phyloP scores from a whole-genome alignment of 169 alveolate genomes.

The Theileria sp. region DNA sequence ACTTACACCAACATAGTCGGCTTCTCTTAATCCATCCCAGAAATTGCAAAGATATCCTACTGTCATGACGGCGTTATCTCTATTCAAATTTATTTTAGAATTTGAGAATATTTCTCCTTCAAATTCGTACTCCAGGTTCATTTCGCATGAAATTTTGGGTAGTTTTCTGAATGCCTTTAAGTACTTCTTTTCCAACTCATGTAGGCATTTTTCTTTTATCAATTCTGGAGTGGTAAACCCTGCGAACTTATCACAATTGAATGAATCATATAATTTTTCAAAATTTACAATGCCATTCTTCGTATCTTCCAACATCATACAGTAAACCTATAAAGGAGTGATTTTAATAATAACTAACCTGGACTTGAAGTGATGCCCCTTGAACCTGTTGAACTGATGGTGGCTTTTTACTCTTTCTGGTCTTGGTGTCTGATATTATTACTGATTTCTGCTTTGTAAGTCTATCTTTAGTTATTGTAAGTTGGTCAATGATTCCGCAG shows the following conservation, averaged over 20 bases:
- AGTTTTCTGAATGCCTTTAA: slow-evolving; percentile 61
- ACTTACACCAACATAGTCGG: slow-evolving; percentile 71
- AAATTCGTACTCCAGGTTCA: slow-evolving; percentile 76
- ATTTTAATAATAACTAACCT: slow-evolving; percentile 18
- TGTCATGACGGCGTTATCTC: slow-evolving; percentile 67
- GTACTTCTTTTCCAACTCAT: slow-evolving; percentile 53
- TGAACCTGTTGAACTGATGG: slow-evolving; percentile 74
- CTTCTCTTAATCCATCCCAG: slow-evolving; percentile 78
- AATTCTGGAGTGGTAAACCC: slow-evolving; percentile 69
- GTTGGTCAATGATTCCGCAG: slow-evolving; percentile 77
- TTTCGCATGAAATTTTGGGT: slow-evolving; percentile 72
- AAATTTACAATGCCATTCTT: slow-evolving; percentile 61
- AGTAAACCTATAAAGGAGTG: slow-evolving; percentile 52
- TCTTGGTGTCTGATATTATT: slow-evolving; percentile 75
- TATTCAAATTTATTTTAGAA: slow-evolving; percentile 59
- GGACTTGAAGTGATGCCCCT: slow-evolving; percentile 78
- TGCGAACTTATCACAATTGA: slow-evolving; percentile 69
- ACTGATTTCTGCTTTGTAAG: slow-evolving; percentile 54
- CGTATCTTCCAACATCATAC: slow-evolving; percentile 67
- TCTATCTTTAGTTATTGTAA: slow-evolving; percentile 54
- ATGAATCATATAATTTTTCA: slow-evolving; percentile 60
- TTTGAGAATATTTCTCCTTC: slow-evolving; percentile 71
- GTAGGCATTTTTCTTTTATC: slow-evolving; percentile 68
- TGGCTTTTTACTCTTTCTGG: slow-evolving; percentile 64
- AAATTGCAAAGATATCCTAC: slow-evolving; percentile 67